Conservation (phyloP, 2,329 filamentous ascomycete species). For the Rutstroemia sp. region DNA sequence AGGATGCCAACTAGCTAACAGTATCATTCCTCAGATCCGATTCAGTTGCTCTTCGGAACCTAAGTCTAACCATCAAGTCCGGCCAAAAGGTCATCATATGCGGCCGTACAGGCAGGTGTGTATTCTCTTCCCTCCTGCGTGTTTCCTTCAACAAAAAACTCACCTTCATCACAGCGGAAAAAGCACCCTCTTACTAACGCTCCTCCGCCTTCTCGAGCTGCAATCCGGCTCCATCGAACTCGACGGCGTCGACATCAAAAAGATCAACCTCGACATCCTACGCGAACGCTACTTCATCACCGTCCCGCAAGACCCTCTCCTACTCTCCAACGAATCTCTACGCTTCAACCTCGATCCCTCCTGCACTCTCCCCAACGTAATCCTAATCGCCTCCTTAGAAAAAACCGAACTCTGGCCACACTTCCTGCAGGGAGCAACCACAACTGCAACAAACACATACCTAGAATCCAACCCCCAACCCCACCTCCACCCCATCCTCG, state of each 20-base stretch:
- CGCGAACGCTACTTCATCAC: slow-evolving; percentile 3
- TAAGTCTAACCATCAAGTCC: slow-evolving; percentile 39
- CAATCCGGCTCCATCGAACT: neutral
- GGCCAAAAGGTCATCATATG: slow-evolving; percentile 46
- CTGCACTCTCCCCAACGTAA: neutral
- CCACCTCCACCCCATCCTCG: neutral
- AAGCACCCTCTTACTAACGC: slow-evolving; percentile 3
- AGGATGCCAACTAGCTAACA: neutral
- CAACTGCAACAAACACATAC: neutral
- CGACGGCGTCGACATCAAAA: neutral
- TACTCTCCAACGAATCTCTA: slow-evolving; percentile 1
- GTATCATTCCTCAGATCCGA: neutral
- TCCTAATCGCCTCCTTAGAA: neutral
- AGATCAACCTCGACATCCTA: neutral
- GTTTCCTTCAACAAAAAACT: neutral
- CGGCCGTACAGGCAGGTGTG: slow-evolving; percentile 44
- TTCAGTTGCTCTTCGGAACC: slow-evolving; percentile 12
- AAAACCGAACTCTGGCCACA: slow-evolving; percentile 1
- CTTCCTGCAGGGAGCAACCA: neutral
- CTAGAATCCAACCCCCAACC: neutral
- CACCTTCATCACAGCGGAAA: neutral
- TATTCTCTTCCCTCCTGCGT: neutral
- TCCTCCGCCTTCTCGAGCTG: neutral
- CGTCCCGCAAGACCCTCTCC: neutral
- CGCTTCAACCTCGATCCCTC: neutral